These are phyloP conservation scores for Botrytis galanthina DNA, from an alignment of 2,329 filamentous ascomycete genomes.

Conservation along the genomic window DNA sequence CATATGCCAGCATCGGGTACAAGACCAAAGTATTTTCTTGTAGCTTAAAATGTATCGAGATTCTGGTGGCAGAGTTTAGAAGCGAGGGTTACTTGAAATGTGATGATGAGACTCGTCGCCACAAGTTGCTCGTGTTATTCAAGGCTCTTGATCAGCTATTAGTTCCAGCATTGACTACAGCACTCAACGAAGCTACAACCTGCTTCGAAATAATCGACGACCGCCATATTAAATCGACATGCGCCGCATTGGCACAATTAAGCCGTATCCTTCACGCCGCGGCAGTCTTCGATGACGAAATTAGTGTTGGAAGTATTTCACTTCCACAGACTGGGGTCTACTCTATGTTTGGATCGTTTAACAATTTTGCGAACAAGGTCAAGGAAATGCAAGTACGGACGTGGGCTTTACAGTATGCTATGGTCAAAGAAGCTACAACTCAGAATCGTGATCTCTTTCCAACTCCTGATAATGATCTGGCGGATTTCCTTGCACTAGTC, in stretches of 20 bases:
- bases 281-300: slow-evolving; percentile 78
- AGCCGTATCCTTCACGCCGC: slow-evolving; percentile 75
- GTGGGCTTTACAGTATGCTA: slow-evolving; percentile 83
- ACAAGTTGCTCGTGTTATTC: slow-evolving; percentile 71
- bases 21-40: slow-evolving; percentile 86
- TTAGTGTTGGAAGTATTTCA: slow-evolving; percentile 71
- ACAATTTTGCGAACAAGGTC: slow-evolving; percentile 63
- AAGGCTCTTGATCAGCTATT: slow-evolving; percentile 77
- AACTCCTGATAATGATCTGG: slow-evolving; percentile 66
- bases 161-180: slow-evolving; percentile 65
- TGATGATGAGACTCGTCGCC: slow-evolving; percentile 62
- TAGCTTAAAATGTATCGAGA: slow-evolving; percentile 79
- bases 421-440: slow-evolving; percentile 71
- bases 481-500: slow-evolving; percentile 75
- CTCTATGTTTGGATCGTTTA: slow-evolving; percentile 44
- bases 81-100: slow-evolving; percentile 54
- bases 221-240: slow-evolving; percentile 70
- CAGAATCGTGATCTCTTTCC: slow-evolving; percentile 65
- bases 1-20: slow-evolving; percentile 83
- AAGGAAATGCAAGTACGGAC: slow-evolving; percentile 83
- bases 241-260: slow-evolving; percentile 68
- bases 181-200: slow-evolving; percentile 60
- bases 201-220: slow-evolving; percentile 84
- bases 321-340: slow-evolving; percentile 56
- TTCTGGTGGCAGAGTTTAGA: slow-evolving; percentile 70